phyloP scores from a whole-genome alignment of 2,329 filamentous ascomycete species.

The Chalaropsis thielavioides region DNA sequence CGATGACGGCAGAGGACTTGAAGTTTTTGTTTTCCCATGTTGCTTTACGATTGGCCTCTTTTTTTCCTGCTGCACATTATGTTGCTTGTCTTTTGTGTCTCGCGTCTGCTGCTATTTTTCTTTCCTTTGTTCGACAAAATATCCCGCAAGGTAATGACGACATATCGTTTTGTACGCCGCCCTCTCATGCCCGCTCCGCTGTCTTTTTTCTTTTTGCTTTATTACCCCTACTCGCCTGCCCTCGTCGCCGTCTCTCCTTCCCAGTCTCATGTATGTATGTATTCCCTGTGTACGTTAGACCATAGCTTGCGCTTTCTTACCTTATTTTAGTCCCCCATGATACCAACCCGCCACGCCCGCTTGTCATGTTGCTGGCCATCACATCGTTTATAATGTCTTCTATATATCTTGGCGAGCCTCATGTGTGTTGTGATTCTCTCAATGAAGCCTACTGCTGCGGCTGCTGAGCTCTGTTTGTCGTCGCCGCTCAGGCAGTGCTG shows the following conservation, averaged over 20 bases:
- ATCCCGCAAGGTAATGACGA: neutral
- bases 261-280: conserved; percentile 5
- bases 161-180: neutral
- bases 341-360: neutral
- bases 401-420: neutral
- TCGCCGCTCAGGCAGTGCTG: conserved; percentile 47
- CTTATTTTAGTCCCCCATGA: conserved; percentile 2
- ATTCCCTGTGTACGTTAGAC: conserved; percentile 7
- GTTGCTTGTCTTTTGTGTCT: neutral
- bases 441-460: neutral
- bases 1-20: conserved; percentile 31
- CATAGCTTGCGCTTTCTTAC: conserved; percentile 9
- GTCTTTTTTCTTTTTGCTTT: neutral
- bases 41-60: neutral
- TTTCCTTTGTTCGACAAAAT: neutral
- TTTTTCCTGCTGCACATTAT: neutral
- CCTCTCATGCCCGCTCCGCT: neutral
- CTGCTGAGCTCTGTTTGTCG: conserved; percentile 25
- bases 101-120: neutral
- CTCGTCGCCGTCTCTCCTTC: neutral
- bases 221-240: neutral
- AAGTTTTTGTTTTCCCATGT: neutral
- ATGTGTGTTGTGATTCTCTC: neutral
- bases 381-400: neutral
- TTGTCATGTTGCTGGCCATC: neutral